Evolutionary conservation across 257 asterid species (phyloP).

Genomic region (Nicotiana tabacum): DNA sequence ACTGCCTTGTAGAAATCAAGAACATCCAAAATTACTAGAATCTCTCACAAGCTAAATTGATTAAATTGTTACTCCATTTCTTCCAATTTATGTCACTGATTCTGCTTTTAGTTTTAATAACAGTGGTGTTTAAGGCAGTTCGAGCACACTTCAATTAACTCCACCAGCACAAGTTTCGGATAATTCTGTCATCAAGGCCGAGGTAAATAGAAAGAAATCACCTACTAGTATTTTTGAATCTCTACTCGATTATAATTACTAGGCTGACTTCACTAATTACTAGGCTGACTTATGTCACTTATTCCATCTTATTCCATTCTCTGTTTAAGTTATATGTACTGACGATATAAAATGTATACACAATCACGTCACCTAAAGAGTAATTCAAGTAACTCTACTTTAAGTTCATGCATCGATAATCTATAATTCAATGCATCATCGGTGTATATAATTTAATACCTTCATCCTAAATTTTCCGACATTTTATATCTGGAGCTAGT

Average conservation of each 20-base stretch:
- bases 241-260: too few species aligned
- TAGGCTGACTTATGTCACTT: not conserved
- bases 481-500: too few species aligned
- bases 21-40: not conserved
- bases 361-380: not conserved
- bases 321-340: not conserved
- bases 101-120: not conserved
- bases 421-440: not conserved
- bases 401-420: not conserved
- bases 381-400: not conserved
- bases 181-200: not conserved
- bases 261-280: not conserved
- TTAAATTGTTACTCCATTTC: not conserved
- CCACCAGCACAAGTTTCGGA: not conserved
- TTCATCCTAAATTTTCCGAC: too few species aligned
- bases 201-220: not conserved
- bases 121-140: not conserved
- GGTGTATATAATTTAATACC: too few species aligned
- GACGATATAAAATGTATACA: not conserved
- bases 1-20: not conserved
- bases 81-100: not conserved
- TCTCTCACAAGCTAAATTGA: not conserved
- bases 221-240: not conserved
- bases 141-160: not conserved
- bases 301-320: not conserved